Evolutionary conservation across 768 basidiomycete species (phyloP).

Genomic region (Collybia sordida): DNA sequence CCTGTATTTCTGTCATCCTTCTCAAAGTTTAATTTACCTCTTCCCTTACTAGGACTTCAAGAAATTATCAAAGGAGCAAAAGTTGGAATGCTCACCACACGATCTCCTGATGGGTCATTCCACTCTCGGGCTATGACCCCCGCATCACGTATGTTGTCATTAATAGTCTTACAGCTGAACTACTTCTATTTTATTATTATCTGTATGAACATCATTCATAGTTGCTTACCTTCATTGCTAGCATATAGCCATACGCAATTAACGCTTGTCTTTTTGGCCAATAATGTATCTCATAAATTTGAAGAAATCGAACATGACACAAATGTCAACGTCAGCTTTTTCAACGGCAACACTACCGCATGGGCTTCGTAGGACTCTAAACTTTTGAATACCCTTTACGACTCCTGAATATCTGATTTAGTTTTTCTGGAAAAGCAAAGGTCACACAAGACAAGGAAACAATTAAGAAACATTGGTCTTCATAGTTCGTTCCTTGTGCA

Average conservation of each 20-base stretch:
- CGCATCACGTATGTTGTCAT: conserved; percentile 49
- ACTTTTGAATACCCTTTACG: neutral
- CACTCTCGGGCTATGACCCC: conserved; percentile 85
- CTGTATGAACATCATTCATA: no score
- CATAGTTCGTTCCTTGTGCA: conserved; percentile 33
- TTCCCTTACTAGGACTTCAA: conserved; percentile 53
- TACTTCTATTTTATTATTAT: neutral
- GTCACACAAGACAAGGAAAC: conserved; percentile 59
- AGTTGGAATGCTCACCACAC: conserved; percentile 79
- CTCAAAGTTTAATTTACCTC: neutral
- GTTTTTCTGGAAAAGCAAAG: conserved; percentile 72
- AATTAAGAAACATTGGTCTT: conserved; percentile 68
- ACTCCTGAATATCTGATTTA: conserved; percentile 19
- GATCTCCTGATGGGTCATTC: conserved; percentile 60
- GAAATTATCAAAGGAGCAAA: conserved; percentile 60
- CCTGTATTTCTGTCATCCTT: conserved; percentile 15
- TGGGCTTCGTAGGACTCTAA: conserved; percentile 65
- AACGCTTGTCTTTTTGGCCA: conserved; percentile 69
- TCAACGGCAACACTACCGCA: conserved; percentile 63
- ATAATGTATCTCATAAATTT: conserved; percentile 71
- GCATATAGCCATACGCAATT: conserved; percentile 47
- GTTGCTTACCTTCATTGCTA: conserved; percentile 18
- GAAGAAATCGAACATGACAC: conserved; percentile 74
- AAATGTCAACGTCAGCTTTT: conserved; percentile 81
- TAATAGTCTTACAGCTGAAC: neutral